These are phyloP conservation scores for Dactylellina drechsleri DNA, from an alignment of 2,329 filamentous ascomycete species.

Conservation along the genomic window DNA sequence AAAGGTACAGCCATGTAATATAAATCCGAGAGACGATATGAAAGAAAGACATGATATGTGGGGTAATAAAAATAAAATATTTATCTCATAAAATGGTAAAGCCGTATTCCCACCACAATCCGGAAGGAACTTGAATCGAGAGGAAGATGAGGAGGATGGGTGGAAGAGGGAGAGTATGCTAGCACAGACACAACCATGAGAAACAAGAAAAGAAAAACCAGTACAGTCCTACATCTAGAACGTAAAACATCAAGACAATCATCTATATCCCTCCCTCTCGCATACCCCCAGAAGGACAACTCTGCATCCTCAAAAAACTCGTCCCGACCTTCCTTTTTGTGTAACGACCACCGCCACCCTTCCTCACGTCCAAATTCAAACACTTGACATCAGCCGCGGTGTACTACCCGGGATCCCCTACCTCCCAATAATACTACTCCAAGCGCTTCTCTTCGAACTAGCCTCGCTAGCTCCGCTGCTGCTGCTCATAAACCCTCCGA, in stretches of 20 bases:
- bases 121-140: no score
- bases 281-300: not conserved
- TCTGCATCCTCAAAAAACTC: slow-evolving; percentile 7
- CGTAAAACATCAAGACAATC: not conserved
- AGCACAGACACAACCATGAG: not conserved
- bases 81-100: no score
- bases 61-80: no score
- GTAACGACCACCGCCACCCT: not conserved
- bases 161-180: not conserved
- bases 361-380: slow-evolving; percentile 1
- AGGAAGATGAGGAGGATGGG: not conserved
- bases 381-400: not conserved
- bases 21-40: no score
- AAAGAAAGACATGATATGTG: no score
- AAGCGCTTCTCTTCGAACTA: slow-evolving; percentile 30
- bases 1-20: no score
- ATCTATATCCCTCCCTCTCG: not conserved
- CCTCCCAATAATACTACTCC: slow-evolving; percentile 46
- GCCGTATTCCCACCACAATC: no score
- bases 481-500: slow-evolving; percentile 40
- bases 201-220: not conserved
- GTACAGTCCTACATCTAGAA: not conserved
- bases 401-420: slow-evolving; percentile 28
- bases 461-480: slow-evolving; percentile 34
- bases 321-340: slow-evolving; percentile 18